These are phyloP conservation scores for Colletotrichum sp. DNA, from an alignment of 2,329 filamentous ascomycete genomes.

Conservation along the genomic window DNA sequence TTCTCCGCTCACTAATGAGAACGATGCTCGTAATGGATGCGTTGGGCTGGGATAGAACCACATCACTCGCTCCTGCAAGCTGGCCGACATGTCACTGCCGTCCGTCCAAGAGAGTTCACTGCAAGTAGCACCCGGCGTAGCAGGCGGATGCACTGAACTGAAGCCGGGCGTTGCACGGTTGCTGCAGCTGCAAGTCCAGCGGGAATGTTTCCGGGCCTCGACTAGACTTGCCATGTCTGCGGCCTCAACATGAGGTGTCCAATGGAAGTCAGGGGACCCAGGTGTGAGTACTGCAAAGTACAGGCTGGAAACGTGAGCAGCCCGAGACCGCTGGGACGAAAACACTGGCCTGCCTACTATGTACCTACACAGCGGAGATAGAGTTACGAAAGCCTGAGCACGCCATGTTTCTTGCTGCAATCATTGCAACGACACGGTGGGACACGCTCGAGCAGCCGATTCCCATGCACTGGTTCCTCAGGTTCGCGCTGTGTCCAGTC, in stretches of 20 bases:
- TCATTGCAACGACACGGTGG: neutral
- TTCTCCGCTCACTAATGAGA: neutral
- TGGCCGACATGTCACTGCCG: neutral
- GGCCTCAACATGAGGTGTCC: neutral
- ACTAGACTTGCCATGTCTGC: neutral
- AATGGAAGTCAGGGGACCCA: neutral
- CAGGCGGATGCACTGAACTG: neutral
- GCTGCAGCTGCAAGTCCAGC: neutral
- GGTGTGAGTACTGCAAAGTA: neutral
- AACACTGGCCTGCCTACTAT: neutral
- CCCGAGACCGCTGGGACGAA: neutral
- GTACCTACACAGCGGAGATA: neutral
- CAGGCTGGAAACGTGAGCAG: neutral
- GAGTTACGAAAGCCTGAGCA: neutral
- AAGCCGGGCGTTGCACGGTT: neutral
- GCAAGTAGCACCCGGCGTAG: neutral
- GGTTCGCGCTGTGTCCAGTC: neutral
- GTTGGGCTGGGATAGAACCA: neutral
- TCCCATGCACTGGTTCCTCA: conserved; percentile 11
- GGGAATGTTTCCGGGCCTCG: neutral
- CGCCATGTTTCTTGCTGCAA: conserved; percentile 1
- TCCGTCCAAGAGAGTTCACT: neutral
- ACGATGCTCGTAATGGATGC: neutral
- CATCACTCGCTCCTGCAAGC: neutral
- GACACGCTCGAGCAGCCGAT: conserved; percentile 10